Evolutionary conservation across 2,329 filamentous ascomycete species (phyloP).

Genomic region (Didymella pomorum): DNA sequence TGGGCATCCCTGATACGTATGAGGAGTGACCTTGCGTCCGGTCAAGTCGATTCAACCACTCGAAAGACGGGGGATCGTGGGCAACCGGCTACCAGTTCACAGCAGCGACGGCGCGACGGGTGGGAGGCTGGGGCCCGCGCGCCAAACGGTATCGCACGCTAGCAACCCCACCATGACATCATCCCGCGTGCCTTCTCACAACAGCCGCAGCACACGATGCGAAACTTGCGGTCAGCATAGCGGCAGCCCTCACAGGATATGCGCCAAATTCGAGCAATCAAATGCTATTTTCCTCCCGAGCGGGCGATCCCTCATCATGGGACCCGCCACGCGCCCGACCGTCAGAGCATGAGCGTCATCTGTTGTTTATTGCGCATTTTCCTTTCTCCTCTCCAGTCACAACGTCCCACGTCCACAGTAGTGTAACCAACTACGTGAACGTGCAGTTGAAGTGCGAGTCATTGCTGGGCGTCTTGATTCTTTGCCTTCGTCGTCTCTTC

Average conservation of each 20-base stretch:
- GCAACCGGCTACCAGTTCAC: neutral
- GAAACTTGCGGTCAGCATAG: neutral
- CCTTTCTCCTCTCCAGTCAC: conserved; percentile 15
- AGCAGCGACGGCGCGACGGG: neutral
- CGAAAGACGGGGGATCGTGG: neutral
- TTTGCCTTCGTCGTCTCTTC: neutral
- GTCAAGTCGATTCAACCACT: neutral
- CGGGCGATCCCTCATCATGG: conserved; percentile 28
- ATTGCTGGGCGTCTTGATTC: conserved; percentile 7
- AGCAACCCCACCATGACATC: conserved; percentile 11
- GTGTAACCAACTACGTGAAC: conserved; percentile 20
- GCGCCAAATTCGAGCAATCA: conserved; percentile 24
- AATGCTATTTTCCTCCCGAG: conserved; percentile 17
- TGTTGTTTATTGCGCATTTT: conserved; percentile 8
- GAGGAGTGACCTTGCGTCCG: neutral
- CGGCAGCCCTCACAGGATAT: neutral
- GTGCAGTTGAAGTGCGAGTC: conserved; percentile 10
- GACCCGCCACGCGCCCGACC: conserved; percentile 14
- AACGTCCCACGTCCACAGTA: conserved; percentile 15
- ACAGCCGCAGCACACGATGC: neutral
- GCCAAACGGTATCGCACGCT: neutral
- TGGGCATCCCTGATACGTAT: neutral
- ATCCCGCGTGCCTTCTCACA: neutral
- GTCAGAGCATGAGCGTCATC: conserved; percentile 29
- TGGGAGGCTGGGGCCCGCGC: conserved; percentile 5